Evolutionary conservation across 805 yeast species (phyloP).

Genomic region (Cyberlindnera veronae): DNA sequence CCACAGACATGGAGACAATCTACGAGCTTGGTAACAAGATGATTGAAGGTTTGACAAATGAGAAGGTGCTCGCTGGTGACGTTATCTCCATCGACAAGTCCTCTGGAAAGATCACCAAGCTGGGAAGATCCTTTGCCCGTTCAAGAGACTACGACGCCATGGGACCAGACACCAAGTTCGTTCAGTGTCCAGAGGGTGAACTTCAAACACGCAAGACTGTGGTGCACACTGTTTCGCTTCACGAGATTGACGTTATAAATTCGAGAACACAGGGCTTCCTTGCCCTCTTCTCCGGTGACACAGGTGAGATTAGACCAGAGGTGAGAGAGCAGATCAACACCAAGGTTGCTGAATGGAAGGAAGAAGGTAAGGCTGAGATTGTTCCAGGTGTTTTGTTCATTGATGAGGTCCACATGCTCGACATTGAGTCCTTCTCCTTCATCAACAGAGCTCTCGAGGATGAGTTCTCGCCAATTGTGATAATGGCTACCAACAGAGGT

Average conservation of each 20-base stretch:
- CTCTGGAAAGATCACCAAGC: slow-evolving; percentile 86
- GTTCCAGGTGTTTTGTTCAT: slow-evolving; percentile 97
- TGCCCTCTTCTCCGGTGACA: slow-evolving; percentile 92
- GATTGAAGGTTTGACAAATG: slow-evolving; percentile 92
- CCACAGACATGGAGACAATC: slow-evolving; percentile 98
- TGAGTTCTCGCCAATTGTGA: slow-evolving; percentile 93
- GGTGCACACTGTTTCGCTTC: slow-evolving; percentile 96
- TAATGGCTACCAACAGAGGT: slow-evolving; percentile 98
- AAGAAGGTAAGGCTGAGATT: slow-evolving; percentile 97
- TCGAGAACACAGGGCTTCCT: slow-evolving; percentile 97
- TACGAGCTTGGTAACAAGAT: slow-evolving; percentile 92
- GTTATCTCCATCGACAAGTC: slow-evolving; percentile 94
- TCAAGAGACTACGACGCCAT: slow-evolving; percentile 98
- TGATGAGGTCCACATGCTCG: slow-evolving; percentile 98
- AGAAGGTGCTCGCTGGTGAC: slow-evolving; percentile 95
- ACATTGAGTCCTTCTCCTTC: slow-evolving; percentile 92
- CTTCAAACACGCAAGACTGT: slow-evolving; percentile 93
- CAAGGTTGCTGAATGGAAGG: slow-evolving; percentile 97
- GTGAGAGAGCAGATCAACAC: slow-evolving; percentile 95
- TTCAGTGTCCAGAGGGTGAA: slow-evolving; percentile 98
- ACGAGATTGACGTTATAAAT: slow-evolving; percentile 96
- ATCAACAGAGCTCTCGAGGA: slow-evolving; percentile 95
- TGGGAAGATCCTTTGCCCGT: slow-evolving; percentile 94
- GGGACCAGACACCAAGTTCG: slow-evolving; percentile 97
- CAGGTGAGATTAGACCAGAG: slow-evolving; percentile 95